Percentiles rank a stretch among this genome's conserved stretches.
These are phyloP conservation scores for Pythium pectinolyticum DNA, from an alignment of 352 stramenopile genomes.

Conservation along the genomic window DNA sequence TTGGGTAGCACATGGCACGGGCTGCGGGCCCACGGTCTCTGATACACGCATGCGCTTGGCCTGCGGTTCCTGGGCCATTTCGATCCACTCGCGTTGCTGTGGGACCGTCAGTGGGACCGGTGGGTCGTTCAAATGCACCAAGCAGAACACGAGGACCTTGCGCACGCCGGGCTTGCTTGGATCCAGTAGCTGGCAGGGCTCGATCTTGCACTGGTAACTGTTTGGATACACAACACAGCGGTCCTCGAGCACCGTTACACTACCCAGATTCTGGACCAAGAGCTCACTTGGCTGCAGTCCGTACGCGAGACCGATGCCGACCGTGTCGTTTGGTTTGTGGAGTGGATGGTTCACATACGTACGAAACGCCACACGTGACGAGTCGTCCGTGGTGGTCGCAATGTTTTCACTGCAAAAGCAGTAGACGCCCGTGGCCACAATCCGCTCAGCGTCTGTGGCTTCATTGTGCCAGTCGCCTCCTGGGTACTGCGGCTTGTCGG, in stretches of 20 bases:
- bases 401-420: slow-evolving; percentile 35
- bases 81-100: slow-evolving; percentile 34
- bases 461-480: slow-evolving; percentile 30
- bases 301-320: slow-evolving; percentile 15
- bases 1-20: not conserved
- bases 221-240: slow-evolving; percentile 37
- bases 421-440: slow-evolving; percentile 31
- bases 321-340: not conserved
- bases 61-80: not conserved
- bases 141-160: slow-evolving; percentile 38
- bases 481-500: slow-evolving; percentile 24
- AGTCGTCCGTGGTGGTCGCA: no score
- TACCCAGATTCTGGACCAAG: slow-evolving; percentile 23
- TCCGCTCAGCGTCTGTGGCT: slow-evolving; percentile 28
- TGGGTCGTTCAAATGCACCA: slow-evolving; percentile 24
- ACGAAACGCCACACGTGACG: slow-evolving; percentile 27
- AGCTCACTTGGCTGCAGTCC: slow-evolving; percentile 3
- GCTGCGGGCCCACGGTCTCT: not conserved
- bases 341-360: not conserved
- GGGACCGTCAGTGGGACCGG: slow-evolving; percentile 31
- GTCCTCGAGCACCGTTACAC: slow-evolving; percentile 17
- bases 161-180: slow-evolving; percentile 21
- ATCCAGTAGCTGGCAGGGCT: slow-evolving; percentile 31
- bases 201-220: slow-evolving; percentile 30
- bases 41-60: slow-evolving; percentile 1